Conservation (phyloP, 1,284 basidiomycete genomes). For the Cryptococcus floricola region DNA sequence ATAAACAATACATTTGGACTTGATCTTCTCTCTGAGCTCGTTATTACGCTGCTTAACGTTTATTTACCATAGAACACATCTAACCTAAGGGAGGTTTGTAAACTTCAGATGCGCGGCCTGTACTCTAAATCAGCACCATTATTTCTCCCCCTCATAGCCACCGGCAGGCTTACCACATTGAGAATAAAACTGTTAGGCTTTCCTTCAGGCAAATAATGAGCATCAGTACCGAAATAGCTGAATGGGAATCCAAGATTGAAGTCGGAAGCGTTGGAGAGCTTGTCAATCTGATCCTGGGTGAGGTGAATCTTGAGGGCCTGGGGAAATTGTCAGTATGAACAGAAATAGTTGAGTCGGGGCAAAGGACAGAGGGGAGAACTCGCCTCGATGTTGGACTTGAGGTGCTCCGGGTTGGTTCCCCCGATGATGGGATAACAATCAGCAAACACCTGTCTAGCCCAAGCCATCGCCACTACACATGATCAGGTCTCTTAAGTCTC, state of each 20-base stretch:
- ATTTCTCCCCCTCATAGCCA: too few relatives aligned
- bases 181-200: conserved; percentile 1
- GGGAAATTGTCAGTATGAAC: background rate
- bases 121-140: too few relatives aligned
- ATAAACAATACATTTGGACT: too few relatives aligned
- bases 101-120: too few relatives aligned
- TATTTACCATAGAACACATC: background rate
- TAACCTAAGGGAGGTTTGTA: too few relatives aligned
- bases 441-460: conserved; percentile 18
- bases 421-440: conserved; percentile 48
- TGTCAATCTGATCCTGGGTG: conserved; percentile 37
- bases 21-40: too few relatives aligned
- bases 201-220: conserved; percentile 12
- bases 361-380: background rate
- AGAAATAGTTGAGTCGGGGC: too few relatives aligned
- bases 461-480: background rate
- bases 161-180: background rate
- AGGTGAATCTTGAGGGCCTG: conserved; percentile 44
- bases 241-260: conserved; percentile 17
- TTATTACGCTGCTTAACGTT: too few relatives aligned
- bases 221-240: conserved; percentile 10
- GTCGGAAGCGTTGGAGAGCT: conserved; percentile 33
- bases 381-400: conserved; percentile 37
- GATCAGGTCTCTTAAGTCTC: background rate
- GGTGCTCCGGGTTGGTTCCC: conserved; percentile 41